phyloP scores from a whole-genome alignment of 257 asterid species.

The Ophiorrhiza pumila region DNA sequence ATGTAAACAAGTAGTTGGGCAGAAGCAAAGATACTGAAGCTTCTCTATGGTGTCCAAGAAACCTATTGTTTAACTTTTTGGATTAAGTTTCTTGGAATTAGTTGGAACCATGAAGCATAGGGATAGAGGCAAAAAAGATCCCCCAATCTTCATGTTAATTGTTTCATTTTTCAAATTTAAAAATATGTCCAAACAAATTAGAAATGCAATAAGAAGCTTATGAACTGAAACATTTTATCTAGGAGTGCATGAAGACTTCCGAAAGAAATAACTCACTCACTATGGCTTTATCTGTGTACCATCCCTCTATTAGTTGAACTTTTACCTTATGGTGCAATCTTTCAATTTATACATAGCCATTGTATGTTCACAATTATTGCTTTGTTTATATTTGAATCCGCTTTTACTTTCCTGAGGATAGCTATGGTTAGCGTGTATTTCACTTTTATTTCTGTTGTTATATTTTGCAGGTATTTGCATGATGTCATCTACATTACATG shows the following conservation, averaged over 20 bases:
- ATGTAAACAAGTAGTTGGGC: not conserved
- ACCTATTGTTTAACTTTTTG: no score
- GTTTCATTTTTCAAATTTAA: no score
- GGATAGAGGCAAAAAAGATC: no score
- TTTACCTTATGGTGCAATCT: not conserved
- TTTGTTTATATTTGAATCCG: not conserved
- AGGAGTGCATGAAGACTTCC: not conserved
- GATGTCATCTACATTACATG: slow-evolving; percentile 89
- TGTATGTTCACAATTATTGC: not conserved
- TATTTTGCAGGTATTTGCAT: slow-evolving; percentile 72
- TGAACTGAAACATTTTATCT: no score
- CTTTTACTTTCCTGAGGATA: not conserved
- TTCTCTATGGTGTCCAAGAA: not conserved
- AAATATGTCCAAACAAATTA: no score
- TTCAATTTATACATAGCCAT: no score
- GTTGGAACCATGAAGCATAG: no score
- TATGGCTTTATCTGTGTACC: not conserved
- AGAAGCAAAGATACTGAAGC: not conserved
- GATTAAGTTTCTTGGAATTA: no score
- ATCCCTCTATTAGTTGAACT: not conserved
- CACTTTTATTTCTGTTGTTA: slow-evolving; percentile 6
- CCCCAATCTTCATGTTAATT: no score
- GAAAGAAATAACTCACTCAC: not conserved
- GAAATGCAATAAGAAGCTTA: no score
- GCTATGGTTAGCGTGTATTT: not conserved